A percentile compares a stretch with the other conserved stretches of the same genome.
These are phyloP conservation scores for Penicillium olsonii DNA, from an alignment of 2,329 filamentous ascomycete genomes.

Conservation along the genomic window DNA sequence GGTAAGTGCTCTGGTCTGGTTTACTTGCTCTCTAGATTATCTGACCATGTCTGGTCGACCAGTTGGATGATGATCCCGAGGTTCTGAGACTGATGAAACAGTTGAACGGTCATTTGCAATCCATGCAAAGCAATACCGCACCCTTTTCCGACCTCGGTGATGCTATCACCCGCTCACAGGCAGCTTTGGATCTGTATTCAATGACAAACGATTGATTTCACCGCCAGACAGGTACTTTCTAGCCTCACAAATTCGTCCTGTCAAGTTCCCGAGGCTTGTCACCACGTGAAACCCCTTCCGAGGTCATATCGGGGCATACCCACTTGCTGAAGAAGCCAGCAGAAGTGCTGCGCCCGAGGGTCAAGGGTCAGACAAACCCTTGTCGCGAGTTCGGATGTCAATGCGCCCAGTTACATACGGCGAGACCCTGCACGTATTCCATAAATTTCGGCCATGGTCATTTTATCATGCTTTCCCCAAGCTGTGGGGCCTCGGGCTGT, in stretches of 20 bases:
- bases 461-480: neutral
- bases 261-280: slow-evolving; percentile 19
- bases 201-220: slow-evolving; percentile 30
- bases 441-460: neutral
- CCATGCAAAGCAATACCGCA: slow-evolving; percentile 45
- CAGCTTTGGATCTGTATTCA: slow-evolving; percentile 35
- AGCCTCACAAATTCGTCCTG: neutral
- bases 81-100: slow-evolving; percentile 40
- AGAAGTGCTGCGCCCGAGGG: neutral
- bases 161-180: slow-evolving; percentile 40
- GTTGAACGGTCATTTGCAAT: slow-evolving; percentile 45
- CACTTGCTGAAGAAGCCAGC: neutral
- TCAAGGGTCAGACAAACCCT: slow-evolving; percentile 1
- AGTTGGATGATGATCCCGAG: slow-evolving; percentile 43
- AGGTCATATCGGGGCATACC: neutral
- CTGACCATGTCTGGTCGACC: slow-evolving; percentile 14
- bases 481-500: neutral
- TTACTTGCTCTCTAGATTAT: neutral
- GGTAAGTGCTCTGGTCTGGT: slow-evolving; percentile 24
- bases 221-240: neutral
- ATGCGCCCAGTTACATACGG: slow-evolving; percentile 7
- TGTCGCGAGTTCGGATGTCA: slow-evolving; percentile 13
- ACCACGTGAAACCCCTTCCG: slow-evolving; percentile 28
- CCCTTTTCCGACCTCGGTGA: slow-evolving; percentile 40
- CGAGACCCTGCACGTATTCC: neutral